A percentile compares a stretch with the other conserved stretches of the same genome.
Conservation (phyloP, 2,329 filamentous ascomycete genomes). For the Ramularia endophylla region DNA sequence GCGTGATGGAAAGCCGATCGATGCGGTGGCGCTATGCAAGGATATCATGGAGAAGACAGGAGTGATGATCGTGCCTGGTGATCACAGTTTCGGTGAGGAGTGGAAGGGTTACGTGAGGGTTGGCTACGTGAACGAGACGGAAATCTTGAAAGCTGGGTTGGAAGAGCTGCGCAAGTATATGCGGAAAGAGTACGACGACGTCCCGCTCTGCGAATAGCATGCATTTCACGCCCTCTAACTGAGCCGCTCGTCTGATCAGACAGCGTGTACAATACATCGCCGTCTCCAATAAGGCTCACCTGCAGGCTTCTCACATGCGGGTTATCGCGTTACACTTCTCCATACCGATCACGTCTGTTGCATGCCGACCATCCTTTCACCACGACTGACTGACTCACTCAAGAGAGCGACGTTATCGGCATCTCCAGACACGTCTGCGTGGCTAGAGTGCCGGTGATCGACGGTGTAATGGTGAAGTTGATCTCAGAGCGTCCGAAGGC, state of each 20-base stretch:
- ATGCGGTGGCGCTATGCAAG: constrained; percentile 67
- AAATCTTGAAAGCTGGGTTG: constrained; percentile 61
- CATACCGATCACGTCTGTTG: too few species aligned
- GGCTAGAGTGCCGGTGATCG: constrained; percentile 9
- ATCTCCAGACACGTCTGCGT: constrained; percentile 14
- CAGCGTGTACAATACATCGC: too few species aligned
- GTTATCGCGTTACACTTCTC: too few species aligned
- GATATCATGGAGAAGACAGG: constrained; percentile 62
- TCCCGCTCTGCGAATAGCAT: constrained; percentile 30
- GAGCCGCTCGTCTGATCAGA: too few species aligned
- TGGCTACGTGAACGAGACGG: constrained; percentile 67
- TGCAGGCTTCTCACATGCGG: too few species aligned
- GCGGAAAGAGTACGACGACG: constrained; percentile 50
- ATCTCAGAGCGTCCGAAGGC: constrained; percentile 15
- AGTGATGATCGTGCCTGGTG: constrained; percentile 69
- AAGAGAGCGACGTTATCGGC: constrained; percentile 15
- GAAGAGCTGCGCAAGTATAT: constrained; percentile 50
- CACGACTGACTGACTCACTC: background rate
- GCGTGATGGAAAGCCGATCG: constrained; percentile 55
- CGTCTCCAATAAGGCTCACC: too few species aligned
- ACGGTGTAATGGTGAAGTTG: constrained; percentile 12
- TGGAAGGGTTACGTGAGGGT: constrained; percentile 72
- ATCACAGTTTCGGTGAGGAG: constrained; percentile 66
- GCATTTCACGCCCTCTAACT: background rate
- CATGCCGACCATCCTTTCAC: too few species aligned